Percentiles rank a stretch among this genome's conserved stretches.
phyloP scores from a whole-genome alignment of 805 yeast genomes.

The Lipomyces sp. region DNA sequence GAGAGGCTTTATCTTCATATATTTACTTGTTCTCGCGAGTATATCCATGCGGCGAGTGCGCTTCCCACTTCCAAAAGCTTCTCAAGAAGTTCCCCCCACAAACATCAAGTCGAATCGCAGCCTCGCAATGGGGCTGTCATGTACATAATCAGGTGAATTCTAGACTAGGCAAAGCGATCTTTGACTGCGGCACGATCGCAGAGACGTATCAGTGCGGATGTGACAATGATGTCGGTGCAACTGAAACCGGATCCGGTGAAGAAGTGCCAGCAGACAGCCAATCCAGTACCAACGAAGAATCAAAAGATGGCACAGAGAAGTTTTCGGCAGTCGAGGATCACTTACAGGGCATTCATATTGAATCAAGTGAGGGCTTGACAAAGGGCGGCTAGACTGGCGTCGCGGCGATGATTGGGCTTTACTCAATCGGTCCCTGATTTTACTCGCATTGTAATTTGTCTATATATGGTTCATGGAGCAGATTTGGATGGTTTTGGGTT shows the following conservation, averaged over 20 bases:
- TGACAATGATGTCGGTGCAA: constrained; percentile 40
- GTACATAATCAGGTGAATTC: constrained; percentile 86
- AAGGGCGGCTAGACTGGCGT: constrained; percentile 17
- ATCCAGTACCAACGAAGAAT: neutral
- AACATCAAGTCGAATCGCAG: constrained; percentile 69
- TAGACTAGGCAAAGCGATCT: constrained; percentile 66
- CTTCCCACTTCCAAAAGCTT: constrained; percentile 80
- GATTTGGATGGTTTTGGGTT: neutral
- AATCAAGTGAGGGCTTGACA: constrained; percentile 27
- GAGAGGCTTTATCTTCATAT: constrained; percentile 64
- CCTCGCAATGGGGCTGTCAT: constrained; percentile 96
- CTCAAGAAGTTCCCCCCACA: constrained; percentile 83
- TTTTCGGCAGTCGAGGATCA: constrained; percentile 28
- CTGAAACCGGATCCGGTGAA: constrained; percentile 3
- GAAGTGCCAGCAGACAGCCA: neutral
- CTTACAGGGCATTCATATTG: constrained; percentile 27
- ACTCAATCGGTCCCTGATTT: neutral
- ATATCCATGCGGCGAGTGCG: constrained; percentile 97
- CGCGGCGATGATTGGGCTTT: neutral
- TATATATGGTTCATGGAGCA: neutral
- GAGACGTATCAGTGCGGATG: constrained; percentile 98
- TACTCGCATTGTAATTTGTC: neutral
- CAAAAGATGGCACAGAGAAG: constrained; percentile 10
- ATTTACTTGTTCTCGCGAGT: constrained; percentile 82
- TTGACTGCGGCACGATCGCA: constrained; percentile 82